Evolutionary conservation across 495 filamentous ascomycete species (phyloP).

Genomic region (Aspergillus olivimuriae): DNA sequence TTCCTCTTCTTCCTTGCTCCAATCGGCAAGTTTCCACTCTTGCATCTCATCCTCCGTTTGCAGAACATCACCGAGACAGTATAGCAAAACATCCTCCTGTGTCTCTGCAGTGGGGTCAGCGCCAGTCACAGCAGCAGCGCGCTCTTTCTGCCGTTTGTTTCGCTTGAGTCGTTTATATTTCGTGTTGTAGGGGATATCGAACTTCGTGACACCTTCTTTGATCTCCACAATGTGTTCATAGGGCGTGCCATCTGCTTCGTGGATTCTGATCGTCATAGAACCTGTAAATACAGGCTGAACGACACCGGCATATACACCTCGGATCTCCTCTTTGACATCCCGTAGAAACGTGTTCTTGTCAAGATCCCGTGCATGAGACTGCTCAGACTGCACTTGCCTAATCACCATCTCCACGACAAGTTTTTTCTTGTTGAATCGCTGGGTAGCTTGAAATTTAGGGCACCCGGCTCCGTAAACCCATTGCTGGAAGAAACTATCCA

Average conservation of each 20-base stretch:
- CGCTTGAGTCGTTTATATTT: constrained; percentile 98
- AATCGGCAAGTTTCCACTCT: constrained; percentile 81
- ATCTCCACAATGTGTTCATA: constrained; percentile 98
- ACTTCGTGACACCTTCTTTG: constrained; percentile 69
- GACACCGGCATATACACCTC: constrained; percentile 61
- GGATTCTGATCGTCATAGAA: constrained; percentile 95
- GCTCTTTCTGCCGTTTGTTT: constrained; percentile 80
- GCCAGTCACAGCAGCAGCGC: constrained; percentile 53
- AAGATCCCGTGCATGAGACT: constrained; percentile 40
- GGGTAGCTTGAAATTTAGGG: constrained; percentile 74
- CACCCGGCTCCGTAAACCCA: constrained; percentile 88
- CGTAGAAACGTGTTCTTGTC: constrained; percentile 70
- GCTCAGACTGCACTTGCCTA: constrained; percentile 65
- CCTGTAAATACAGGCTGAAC: constrained; percentile 80
- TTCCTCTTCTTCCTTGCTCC: constrained; percentile 77
- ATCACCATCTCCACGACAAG: constrained; percentile 92
- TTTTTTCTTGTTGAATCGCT: constrained; percentile 96
- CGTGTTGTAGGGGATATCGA: constrained; percentile 97
- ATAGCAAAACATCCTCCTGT: constrained; percentile 80
- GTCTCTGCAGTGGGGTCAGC: constrained; percentile 57
- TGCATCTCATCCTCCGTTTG: constrained; percentile 71
- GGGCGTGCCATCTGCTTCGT: constrained; percentile 96
- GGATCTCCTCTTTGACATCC: constrained; percentile 70
- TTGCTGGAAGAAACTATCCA: constrained; percentile 86
- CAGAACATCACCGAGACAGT: constrained; percentile 88